Conservation (phyloP, 139 green algal species). For the Chlorella sp. region DNA sequence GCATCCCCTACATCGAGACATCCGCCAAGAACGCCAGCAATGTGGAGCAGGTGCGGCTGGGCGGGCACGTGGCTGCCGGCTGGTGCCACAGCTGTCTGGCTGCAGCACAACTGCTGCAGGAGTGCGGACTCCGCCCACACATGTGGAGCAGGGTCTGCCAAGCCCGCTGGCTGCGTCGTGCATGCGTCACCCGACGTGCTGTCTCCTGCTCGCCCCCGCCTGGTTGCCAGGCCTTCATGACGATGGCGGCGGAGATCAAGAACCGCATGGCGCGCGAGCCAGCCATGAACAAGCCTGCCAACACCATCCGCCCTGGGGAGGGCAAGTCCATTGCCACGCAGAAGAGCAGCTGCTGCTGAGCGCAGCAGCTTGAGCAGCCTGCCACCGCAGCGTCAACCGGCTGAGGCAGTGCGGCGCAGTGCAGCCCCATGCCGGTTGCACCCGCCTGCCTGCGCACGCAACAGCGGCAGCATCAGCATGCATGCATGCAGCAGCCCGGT, state of each 20-base stretch:
- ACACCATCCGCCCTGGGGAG: slow-evolving; percentile 82
- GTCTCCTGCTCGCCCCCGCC: not conserved
- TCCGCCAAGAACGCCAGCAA: slow-evolving; percentile 99
- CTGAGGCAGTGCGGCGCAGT: not conserved
- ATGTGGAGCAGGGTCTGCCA: too few species aligned
- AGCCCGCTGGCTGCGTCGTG: too few species aligned
- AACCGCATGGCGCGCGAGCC: slow-evolving; percentile 96
- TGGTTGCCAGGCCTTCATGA: slow-evolving; percentile 96
- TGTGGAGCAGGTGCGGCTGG: slow-evolving; percentile 82
- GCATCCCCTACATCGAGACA: slow-evolving; percentile 99
- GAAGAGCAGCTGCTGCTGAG: slow-evolving; percentile 91
- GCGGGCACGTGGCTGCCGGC: not conserved
- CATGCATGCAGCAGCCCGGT: not conserved
- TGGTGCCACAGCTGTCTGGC: not conserved
- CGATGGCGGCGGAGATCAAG: slow-evolving; percentile 99
- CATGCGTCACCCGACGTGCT: too few species aligned
- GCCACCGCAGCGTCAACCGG: not conserved
- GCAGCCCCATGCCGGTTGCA: not conserved
- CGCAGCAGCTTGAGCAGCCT: not conserved
- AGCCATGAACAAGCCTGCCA: slow-evolving; percentile 73
- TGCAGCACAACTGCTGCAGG: too few species aligned
- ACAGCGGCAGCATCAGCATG: not conserved
- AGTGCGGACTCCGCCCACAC: too few species aligned
- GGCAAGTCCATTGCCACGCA: slow-evolving; percentile 78
- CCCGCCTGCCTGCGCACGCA: too few species aligned